Percentiles rank a stretch among this genome's conserved stretches.
phyloP scores from a whole-genome alignment of 2,329 filamentous ascomycete species.

The Talaromyces sp. region DNA sequence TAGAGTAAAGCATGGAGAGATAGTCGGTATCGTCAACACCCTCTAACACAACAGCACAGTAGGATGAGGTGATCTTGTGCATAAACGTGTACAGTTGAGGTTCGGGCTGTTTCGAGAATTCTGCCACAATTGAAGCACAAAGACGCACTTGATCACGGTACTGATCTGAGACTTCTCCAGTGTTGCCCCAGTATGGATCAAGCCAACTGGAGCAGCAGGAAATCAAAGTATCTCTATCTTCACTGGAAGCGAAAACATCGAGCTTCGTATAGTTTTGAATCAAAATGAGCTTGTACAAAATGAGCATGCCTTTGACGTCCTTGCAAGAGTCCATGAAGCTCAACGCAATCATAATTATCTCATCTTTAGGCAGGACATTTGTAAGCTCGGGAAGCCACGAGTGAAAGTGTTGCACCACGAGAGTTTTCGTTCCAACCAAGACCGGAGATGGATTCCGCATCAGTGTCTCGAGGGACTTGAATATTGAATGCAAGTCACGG shows the following conservation, averaged over 20 bases:
- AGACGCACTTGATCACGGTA: conserved; percentile 92
- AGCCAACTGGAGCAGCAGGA: conserved; percentile 88
- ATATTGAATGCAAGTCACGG: conserved; percentile 79
- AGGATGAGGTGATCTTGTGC: conserved; percentile 87
- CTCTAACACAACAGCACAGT: conserved; percentile 70
- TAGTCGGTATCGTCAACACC: conserved; percentile 57
- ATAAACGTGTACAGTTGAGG: conserved; percentile 85
- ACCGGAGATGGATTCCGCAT: conserved; percentile 86
- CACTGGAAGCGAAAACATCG: conserved; percentile 74
- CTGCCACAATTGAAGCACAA: conserved; percentile 88
- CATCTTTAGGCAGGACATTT: conserved; percentile 71
- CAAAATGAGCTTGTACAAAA: conserved; percentile 86
- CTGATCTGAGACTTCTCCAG: conserved; percentile 70
- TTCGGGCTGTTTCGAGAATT: conserved; percentile 72
- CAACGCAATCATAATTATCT: conserved; percentile 86
- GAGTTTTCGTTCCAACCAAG: conserved; percentile 87
- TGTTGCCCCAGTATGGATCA: conserved; percentile 85
- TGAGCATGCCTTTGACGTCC: conserved; percentile 81
- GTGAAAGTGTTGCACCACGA: conserved; percentile 94
- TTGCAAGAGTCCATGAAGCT: conserved; percentile 92
- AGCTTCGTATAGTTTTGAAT: conserved; percentile 88
- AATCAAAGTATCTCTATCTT: conserved; percentile 71
- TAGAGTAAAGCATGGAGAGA: conserved; percentile 86
- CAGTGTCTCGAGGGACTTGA: conserved; percentile 82
- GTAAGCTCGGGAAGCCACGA: conserved; percentile 92